These are phyloP conservation scores for Radiomyces spectabilis DNA, from an alignment of 192 early-diverging fungal genomes.

Conservation along the genomic window DNA sequence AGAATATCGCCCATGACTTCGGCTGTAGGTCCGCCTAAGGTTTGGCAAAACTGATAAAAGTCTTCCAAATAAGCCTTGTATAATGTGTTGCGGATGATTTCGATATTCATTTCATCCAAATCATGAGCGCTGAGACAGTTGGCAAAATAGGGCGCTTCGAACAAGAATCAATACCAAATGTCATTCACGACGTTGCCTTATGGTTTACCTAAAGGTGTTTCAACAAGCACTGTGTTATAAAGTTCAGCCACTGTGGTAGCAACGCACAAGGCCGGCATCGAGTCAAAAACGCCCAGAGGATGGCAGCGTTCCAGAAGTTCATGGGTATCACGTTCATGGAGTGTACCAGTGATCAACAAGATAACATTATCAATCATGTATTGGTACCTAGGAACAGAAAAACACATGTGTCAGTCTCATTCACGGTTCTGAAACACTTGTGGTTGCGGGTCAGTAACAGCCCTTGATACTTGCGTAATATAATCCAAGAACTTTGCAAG, in stretches of 20 bases:
- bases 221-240: slow-evolving; percentile 93
- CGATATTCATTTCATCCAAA: slow-evolving; percentile 99
- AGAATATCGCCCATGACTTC: slow-evolving; percentile 93
- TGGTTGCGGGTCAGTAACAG: background rate
- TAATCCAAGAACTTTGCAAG: slow-evolving; percentile 93
- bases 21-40: slow-evolving; percentile 75
- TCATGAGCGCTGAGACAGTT: slow-evolving; percentile 96
- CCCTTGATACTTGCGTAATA: slow-evolving; percentile 65
- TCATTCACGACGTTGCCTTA: background rate
- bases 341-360: slow-evolving; percentile 93
- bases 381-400: slow-evolving; percentile 54
- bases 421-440: no score
- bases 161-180: background rate
- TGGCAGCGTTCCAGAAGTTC: slow-evolving; percentile 96
- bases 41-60: slow-evolving; percentile 86
- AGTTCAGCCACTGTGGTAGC: slow-evolving; percentile 94
- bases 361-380: slow-evolving; percentile 99
- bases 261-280: slow-evolving; percentile 96
- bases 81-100: slow-evolving; percentile 98
- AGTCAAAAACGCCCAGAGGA: slow-evolving; percentile 95
- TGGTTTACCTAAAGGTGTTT: slow-evolving; percentile 79
- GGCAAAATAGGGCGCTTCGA: slow-evolving; percentile 91
- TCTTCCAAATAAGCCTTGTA: slow-evolving; percentile 99
- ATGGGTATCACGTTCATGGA: slow-evolving; percentile 97
- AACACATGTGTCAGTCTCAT: no score